A percentile compares a stretch with the other conserved stretches of the same genome.
Conservation (phyloP, 139 green algal species). For the Volvox africanus region DNA sequence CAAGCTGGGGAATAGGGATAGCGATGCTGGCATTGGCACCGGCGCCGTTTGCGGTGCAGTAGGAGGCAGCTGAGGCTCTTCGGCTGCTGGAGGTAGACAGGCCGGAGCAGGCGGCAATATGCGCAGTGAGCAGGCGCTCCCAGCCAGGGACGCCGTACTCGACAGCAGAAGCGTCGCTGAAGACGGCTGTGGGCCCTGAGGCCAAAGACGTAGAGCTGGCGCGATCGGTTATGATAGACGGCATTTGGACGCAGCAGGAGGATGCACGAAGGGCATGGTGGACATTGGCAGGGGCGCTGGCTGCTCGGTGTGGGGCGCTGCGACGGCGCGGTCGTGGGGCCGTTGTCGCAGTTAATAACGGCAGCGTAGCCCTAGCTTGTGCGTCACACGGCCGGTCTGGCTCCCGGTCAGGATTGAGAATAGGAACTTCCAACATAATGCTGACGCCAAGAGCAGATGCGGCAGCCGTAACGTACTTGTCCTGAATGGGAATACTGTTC, state of each 20-base stretch:
- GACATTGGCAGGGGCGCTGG: not conserved
- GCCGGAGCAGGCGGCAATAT: constrained; percentile 36
- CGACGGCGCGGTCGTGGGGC: not conserved
- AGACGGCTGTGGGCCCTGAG: not conserved
- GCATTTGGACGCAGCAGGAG: constrained; percentile 3
- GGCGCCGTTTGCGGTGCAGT: not conserved
- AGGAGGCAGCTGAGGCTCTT: not conserved
- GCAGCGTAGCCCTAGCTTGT: not conserved
- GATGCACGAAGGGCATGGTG: not conserved
- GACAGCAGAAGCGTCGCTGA: not conserved
- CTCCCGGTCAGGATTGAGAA: too few species aligned
- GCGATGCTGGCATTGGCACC: not conserved
- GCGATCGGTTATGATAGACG: not conserved
- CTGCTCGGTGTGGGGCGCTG: not conserved
- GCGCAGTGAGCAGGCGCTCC: constrained; percentile 20
- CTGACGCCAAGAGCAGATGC: too few species aligned
- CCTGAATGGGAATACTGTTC: too few species aligned
- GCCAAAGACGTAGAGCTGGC: not conserved
- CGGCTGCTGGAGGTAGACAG: not conserved
- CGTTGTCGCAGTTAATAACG: not conserved
- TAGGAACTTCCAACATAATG: too few species aligned
- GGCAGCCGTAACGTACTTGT: too few species aligned
- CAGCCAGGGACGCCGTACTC: constrained; percentile 35
- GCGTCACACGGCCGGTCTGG: too few species aligned
- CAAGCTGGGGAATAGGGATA: not conserved